A percentile compares a stretch with the other conserved stretches of the same genome.
These are phyloP conservation scores for Trichoderma aggressivum DNA, from an alignment of 2,329 filamentous ascomycete genomes.

Conservation along the genomic window DNA sequence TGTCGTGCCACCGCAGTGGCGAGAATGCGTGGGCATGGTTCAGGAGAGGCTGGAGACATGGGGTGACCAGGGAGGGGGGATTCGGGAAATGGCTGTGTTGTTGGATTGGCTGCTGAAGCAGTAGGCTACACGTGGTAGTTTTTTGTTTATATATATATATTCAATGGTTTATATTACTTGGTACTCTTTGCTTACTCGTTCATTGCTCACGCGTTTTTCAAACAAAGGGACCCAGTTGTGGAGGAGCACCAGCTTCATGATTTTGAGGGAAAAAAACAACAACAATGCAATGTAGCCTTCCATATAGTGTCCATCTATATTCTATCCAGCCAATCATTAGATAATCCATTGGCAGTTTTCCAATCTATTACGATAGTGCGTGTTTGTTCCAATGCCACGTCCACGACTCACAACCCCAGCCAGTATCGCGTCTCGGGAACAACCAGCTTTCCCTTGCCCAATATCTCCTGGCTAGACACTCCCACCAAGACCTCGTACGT, in stretches of 20 bases:
- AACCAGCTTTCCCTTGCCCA: not conserved
- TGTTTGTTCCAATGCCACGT: not conserved
- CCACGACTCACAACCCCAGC: not conserved
- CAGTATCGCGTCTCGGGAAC: not conserved
- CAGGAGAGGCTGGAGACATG: conserved; percentile 1
- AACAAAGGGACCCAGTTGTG: no score
- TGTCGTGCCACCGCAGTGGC: not conserved
- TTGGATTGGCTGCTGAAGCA: not conserved
- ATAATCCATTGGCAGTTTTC: not conserved
- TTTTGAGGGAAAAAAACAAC: not conserved
- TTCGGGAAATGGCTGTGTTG: not conserved
- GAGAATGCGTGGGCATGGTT: not conserved
- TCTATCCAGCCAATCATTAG: not conserved
- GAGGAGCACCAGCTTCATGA: not conserved
- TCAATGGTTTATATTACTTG: not conserved
- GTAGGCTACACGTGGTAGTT: not conserved
- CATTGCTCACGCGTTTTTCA: not conserved
- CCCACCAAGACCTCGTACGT: not conserved
- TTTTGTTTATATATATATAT: not conserved
- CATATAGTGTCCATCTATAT: not conserved
- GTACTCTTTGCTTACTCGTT: not conserved
- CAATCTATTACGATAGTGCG: not conserved
- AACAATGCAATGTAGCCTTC: not conserved
- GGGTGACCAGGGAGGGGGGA: not conserved
- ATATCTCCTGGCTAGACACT: not conserved